Evolutionary conservation across 495 filamentous ascomycete species (phyloP).

Genomic region (Hypoxylon crocopeplum): DNA sequence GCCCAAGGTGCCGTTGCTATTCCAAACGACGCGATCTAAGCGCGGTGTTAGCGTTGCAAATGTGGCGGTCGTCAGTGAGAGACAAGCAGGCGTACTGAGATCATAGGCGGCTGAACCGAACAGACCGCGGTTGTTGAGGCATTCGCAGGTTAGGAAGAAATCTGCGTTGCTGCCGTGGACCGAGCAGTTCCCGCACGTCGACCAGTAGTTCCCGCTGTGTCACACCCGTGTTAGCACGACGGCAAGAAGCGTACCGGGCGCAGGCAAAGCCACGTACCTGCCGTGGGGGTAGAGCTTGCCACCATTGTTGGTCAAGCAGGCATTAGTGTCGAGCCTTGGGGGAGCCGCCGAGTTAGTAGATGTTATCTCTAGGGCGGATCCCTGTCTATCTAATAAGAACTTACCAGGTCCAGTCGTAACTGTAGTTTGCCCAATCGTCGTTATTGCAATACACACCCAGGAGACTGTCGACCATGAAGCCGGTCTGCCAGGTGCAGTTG

Average conservation of each 20-base stretch:
- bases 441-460: conserved; percentile 45
- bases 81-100: conserved; percentile 33
- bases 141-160: conserved; percentile 37
- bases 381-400: not conserved
- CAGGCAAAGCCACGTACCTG: conserved; percentile 15
- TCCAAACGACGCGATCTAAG: conserved; percentile 39
- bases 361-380: not conserved
- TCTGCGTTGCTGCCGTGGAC: conserved; percentile 20
- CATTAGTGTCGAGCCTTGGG: conserved; percentile 41
- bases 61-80: not conserved
- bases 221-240: not conserved
- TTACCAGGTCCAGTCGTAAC: conserved; percentile 45
- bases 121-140: conserved; percentile 11
- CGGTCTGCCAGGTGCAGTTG: conserved; percentile 43
- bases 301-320: conserved; percentile 38
- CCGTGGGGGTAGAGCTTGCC: conserved; percentile 34
- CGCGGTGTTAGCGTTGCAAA: not conserved
- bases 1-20: conserved; percentile 38
- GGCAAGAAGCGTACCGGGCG: not conserved
- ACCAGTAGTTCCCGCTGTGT: conserved; percentile 39
- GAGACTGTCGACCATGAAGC: conserved; percentile 29
- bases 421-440: conserved; percentile 35
- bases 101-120: conserved; percentile 29
- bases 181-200: conserved; percentile 38
- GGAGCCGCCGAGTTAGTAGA: conserved; percentile 9